Conservation (phyloP, 2,329 filamentous ascomycete species). For the Microsporum audouinii region DNA sequence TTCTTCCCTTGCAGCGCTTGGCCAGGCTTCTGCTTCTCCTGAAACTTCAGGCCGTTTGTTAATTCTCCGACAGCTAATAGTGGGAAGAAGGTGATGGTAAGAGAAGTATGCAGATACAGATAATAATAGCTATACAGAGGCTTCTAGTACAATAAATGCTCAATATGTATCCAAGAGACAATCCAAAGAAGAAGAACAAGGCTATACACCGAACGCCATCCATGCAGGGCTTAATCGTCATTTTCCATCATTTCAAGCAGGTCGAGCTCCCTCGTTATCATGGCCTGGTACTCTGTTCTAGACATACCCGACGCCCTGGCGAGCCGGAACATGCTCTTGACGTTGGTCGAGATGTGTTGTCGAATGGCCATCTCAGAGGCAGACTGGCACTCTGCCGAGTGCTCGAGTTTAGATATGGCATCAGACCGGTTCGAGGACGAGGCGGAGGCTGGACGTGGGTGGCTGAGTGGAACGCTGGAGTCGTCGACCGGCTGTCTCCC, state of each 20-base stretch:
- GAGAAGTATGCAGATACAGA: background rate
- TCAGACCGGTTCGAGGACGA: constrained; percentile 31
- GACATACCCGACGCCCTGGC: constrained; percentile 49
- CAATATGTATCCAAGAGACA: background rate
- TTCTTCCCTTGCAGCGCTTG: constrained; percentile 1
- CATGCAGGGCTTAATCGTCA: constrained; percentile 18
- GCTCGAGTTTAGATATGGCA: constrained; percentile 45
- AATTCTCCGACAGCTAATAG: background rate
- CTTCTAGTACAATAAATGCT: background rate
- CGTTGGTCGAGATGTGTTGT: constrained; percentile 51
- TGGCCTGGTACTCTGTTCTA: constrained; percentile 46
- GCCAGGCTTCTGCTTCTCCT: background rate
- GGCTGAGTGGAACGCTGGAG: constrained; percentile 22
- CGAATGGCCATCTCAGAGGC: constrained; percentile 50
- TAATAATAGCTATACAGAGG: background rate
- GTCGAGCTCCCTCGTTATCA: constrained; percentile 50
- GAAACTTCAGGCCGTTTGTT: background rate
- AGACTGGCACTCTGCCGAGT: constrained; percentile 40
- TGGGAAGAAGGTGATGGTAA: background rate
- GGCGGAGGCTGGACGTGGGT: constrained; percentile 35
- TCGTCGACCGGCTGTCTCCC: background rate
- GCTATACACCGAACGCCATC: background rate
- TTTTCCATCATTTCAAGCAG: constrained; percentile 46
- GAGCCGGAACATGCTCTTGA: constrained; percentile 53
- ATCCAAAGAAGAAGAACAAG: background rate